These are phyloP conservation scores for Turritis glabra DNA, from an alignment of 345 rosid genomes.

Conservation along the genomic window DNA sequence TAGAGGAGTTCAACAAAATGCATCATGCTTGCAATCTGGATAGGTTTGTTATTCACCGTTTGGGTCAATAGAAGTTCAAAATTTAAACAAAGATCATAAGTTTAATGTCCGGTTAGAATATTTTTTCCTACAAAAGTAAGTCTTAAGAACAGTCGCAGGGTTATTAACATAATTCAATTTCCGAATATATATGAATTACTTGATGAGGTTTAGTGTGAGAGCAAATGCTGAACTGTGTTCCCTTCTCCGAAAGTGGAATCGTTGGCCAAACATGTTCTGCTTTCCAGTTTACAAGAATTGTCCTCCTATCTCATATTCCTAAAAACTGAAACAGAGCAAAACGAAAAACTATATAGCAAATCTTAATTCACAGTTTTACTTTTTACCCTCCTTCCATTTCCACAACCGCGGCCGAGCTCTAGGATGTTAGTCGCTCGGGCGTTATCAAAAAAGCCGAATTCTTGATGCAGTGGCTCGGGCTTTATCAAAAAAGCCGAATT, in stretches of 20 bases:
- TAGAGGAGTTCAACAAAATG: not conserved
- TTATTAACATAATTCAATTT: not conserved
- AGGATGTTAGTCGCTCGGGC: constrained; percentile 8
- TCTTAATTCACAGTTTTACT: constrained; percentile 28
- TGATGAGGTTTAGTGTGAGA: not conserved
- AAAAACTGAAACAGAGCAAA: constrained; percentile 21
- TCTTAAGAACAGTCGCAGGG: too few species aligned
- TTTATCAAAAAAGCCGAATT: not conserved
- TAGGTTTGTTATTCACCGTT: not conserved
- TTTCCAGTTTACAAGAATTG: constrained; percentile 22
- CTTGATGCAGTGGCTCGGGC: constrained; percentile 5
- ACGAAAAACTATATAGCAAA: constrained; percentile 19
- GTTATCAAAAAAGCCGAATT: not conserved
- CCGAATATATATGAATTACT: not conserved
- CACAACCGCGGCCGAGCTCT: not conserved
- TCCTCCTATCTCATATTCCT: constrained; percentile 19
- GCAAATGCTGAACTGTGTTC: constrained; percentile 13
- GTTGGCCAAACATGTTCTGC: constrained; percentile 26
- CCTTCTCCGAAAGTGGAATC: constrained; percentile 5
- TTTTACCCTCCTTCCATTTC: constrained; percentile 25
- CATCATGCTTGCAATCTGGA: not conserved
- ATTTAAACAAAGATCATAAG: not conserved
- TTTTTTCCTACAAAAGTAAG: too few species aligned
- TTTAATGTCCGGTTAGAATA: too few species aligned
- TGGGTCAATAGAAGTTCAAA: too few species aligned